Evolutionary conservation across 306 rosid genomes (phyloP).

Genomic region (Casuarina equisetifolia): DNA sequence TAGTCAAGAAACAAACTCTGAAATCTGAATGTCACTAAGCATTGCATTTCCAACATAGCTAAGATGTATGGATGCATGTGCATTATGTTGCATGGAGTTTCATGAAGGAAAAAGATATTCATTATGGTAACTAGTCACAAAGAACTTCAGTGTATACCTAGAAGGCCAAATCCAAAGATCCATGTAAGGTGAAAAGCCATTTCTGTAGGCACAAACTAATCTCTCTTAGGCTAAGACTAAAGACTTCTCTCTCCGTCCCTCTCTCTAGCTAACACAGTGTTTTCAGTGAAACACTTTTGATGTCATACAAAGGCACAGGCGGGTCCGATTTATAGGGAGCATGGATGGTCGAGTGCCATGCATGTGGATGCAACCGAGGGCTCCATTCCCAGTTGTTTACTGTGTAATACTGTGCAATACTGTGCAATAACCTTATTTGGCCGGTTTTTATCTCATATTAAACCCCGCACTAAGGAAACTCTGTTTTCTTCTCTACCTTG

Average conservation of each 20-base stretch:
- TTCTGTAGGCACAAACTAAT: conserved; percentile 13
- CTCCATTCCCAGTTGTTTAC: conserved; percentile 56
- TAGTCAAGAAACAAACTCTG: too few relatives aligned
- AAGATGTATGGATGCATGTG: not conserved
- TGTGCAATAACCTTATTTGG: conserved; percentile 33
- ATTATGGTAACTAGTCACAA: not conserved
- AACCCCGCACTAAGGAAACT: conserved; percentile 27
- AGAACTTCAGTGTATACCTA: conserved; percentile 45
- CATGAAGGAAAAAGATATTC: not conserved
- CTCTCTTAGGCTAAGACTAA: not conserved
- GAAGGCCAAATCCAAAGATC: conserved; percentile 70
- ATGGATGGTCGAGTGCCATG: conserved; percentile 4
- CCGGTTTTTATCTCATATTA: conserved; percentile 12
- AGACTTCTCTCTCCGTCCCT: conserved; percentile 5
- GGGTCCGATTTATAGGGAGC: conserved; percentile 42
- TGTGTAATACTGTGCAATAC: conserved; percentile 31
- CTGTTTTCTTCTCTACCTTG: conserved; percentile 33
- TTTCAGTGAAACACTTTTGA: conserved; percentile 22
- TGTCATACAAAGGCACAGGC: conserved; percentile 31
- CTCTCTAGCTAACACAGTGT: conserved; percentile 2
- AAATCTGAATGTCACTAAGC: too few relatives aligned
- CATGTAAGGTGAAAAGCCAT: conserved; percentile 50
- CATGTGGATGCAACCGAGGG: conserved; percentile 19
- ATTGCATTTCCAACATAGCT: too few relatives aligned
- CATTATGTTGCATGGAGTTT: not conserved